Evolutionary conservation across 2,329 filamentous ascomycete genomes (phyloP).

Genomic region (Conoideocrella luteorostrata): DNA sequence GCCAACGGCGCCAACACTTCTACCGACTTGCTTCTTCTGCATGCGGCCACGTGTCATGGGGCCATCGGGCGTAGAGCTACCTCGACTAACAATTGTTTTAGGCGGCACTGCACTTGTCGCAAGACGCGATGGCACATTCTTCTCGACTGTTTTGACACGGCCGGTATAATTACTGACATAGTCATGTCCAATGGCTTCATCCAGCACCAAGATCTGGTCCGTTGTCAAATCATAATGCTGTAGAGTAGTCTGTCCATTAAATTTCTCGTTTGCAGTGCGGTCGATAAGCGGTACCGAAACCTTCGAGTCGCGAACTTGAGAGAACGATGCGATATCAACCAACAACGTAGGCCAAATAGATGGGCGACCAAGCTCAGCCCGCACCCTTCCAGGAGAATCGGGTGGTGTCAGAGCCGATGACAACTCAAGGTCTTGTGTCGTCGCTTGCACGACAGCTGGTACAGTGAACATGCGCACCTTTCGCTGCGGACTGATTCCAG

Average conservation of each 20-base stretch:
- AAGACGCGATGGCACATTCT: conserved; percentile 27
- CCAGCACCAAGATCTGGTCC: conserved; percentile 73
- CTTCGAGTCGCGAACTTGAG: conserved; percentile 21
- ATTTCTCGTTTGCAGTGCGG: conserved; percentile 65
- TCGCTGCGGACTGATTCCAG: conserved; percentile 59
- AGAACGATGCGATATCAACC: conserved; percentile 49
- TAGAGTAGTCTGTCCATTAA: conserved; percentile 67
- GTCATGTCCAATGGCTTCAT: conserved; percentile 62
- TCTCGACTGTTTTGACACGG: conserved; percentile 26
- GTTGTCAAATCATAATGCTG: conserved; percentile 61
- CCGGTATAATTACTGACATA: conserved; percentile 48
- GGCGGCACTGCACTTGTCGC: conserved; percentile 20
- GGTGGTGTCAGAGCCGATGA: conserved; percentile 31
- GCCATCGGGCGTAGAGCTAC: conserved; percentile 56
- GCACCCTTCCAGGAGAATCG: conserved; percentile 29
- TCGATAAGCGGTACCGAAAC: conserved; percentile 40
- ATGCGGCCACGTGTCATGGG: conserved; percentile 65
- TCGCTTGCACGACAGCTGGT: conserved; percentile 33
- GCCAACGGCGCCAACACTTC: conserved; percentile 70
- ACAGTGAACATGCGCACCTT: conserved; percentile 76
- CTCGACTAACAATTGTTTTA: conserved; percentile 51
- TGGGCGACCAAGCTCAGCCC: conserved; percentile 16
- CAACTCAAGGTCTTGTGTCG: conserved; percentile 27
- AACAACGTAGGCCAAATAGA: conserved; percentile 37
- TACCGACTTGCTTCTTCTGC: conserved; percentile 63